Evolutionary conservation across 2,329 filamentous ascomycete species (phyloP), one percentile per base, ranked within the genome.

Genomic region (Pseudocercospora fijiensis): DNA sequence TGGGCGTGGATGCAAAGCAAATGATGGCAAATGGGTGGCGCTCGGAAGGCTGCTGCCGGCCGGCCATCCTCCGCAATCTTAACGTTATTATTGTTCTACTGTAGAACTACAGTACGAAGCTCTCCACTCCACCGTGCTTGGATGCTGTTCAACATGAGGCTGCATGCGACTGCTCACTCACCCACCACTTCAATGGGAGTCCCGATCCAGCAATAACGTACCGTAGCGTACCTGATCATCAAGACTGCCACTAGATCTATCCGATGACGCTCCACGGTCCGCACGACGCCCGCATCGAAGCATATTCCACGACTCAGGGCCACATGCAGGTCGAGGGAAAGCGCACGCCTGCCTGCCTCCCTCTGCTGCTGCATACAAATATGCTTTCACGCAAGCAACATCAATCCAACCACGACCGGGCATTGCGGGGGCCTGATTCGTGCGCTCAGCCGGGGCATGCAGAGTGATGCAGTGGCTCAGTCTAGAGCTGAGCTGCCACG

Each of bases 401-500:
- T n/a, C 20, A 53, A 9, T 26, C 45, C 45, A 49, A 49, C 20
- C 45, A 49, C 45, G 18, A 26, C 13, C 49, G 18, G 13, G 8
- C 49, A 53, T 30, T 53, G 49, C 49, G 5, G 22, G 55, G 16
- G 55, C n/a, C 58, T 61, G 62, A 64, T 49, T 64, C 62, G 62
- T 64, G 55, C 53, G 20, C 24, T 53, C 43, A 43, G 45, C 24
- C 49, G 55, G 13, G 24, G 22, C 52, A 57, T 64, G 62, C 62
- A 64, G 53, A 58, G 53, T 64, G 62, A 64, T 64, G 62, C 58
- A 58, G 62, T 64, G 62, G 62, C 62, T 57, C 33, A n/a, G n/a
- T n/a, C n/a, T n/a, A n/a, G n/a, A n/a, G n/a, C n/a, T n/a, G 52
- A 58, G 62, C 58, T 30, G 43, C 58, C 62, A 61, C 62, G 62